Evolutionary conservation across 345 rosid genomes (phyloP).

Genomic region (Raphanus raphanistrum): DNA sequence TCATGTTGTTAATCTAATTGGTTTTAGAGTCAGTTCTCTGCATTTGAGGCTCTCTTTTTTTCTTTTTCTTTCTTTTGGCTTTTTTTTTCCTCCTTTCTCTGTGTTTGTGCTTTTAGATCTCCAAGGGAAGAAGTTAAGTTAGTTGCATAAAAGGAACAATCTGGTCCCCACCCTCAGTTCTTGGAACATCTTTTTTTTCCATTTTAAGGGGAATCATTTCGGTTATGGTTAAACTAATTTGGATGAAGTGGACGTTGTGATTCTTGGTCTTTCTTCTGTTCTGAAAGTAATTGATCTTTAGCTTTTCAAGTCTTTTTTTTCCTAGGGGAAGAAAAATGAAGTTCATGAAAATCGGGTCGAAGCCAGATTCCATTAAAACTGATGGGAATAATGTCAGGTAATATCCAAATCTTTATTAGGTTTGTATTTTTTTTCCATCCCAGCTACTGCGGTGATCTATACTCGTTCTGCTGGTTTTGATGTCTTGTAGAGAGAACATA

Average conservation of each 20-base stretch:
- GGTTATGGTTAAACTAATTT: conserved; percentile 12
- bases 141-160: conserved; percentile 36
- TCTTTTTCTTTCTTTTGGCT: conserved; percentile 28
- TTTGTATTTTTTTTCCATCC: not conserved
- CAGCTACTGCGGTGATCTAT: not conserved
- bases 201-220: conserved; percentile 39
- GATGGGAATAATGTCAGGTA: conserved; percentile 44
- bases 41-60: conserved; percentile 25
- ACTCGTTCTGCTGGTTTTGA: not conserved
- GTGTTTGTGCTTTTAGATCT: conserved; percentile 54
- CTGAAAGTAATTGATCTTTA: conserved; percentile 4
- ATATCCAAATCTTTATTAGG: conserved; percentile 8
- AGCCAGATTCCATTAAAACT: conserved; percentile 66
- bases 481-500: not conserved
- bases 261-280: conserved; percentile 6
- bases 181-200: conserved; percentile 45
- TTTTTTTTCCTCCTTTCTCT: conserved; percentile 34
- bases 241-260: conserved; percentile 22
- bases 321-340: conserved; percentile 55
- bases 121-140: conserved; percentile 50
- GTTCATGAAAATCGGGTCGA: conserved; percentile 95
- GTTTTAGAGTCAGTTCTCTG: conserved; percentile 37
- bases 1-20: conserved; percentile 25
- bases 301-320: conserved; percentile 16
- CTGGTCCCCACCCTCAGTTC: conserved; percentile 63